Conservation (phyloP, 2,329 filamentous ascomycete genomes). For the Neurospora sp. region DNA sequence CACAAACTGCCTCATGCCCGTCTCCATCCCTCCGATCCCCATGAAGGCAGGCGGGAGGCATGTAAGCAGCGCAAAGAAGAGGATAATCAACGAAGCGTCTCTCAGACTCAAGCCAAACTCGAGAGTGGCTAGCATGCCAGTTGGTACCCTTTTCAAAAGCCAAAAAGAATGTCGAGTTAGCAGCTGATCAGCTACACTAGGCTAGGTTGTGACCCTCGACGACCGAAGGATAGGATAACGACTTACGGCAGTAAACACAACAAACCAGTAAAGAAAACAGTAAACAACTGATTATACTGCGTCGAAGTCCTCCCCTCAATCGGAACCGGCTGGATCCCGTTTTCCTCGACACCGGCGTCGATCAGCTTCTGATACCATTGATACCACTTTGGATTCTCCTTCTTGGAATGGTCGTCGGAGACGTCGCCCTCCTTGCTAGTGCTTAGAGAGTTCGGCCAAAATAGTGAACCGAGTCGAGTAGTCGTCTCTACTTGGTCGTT, state of each 20-base stretch:
- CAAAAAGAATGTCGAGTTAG: not conserved
- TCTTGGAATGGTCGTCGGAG: constrained; percentile 21
- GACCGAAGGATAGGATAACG: not conserved
- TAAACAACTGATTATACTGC: constrained; percentile 46
- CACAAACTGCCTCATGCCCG: constrained; percentile 49
- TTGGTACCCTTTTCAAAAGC: constrained; percentile 35
- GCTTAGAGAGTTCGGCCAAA: constrained; percentile 11
- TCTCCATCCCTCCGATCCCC: constrained; percentile 43
- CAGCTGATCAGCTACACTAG: not conserved
- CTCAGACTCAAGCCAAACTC: constrained; percentile 44
- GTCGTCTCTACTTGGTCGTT: not conserved
- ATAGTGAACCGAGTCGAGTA: constrained; percentile 13
- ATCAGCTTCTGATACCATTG: constrained; percentile 32
- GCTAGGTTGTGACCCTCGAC: not conserved
- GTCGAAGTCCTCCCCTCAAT: constrained; percentile 42
- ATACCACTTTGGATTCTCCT: constrained; percentile 28
- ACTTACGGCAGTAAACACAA: constrained; percentile 49
- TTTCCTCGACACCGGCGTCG: constrained; percentile 39
- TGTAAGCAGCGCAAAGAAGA: constrained; percentile 49
- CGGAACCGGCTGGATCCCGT: constrained; percentile 48
- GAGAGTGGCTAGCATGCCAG: constrained; percentile 47
- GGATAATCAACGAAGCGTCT: constrained; percentile 45
- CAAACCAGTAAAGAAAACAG: constrained; percentile 49
- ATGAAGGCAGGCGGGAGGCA: constrained; percentile 45
- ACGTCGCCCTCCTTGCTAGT: constrained; percentile 22